phyloP scores from a whole-genome alignment of 2,329 filamentous ascomycete species.

The Diaporthe aspalathi region DNA sequence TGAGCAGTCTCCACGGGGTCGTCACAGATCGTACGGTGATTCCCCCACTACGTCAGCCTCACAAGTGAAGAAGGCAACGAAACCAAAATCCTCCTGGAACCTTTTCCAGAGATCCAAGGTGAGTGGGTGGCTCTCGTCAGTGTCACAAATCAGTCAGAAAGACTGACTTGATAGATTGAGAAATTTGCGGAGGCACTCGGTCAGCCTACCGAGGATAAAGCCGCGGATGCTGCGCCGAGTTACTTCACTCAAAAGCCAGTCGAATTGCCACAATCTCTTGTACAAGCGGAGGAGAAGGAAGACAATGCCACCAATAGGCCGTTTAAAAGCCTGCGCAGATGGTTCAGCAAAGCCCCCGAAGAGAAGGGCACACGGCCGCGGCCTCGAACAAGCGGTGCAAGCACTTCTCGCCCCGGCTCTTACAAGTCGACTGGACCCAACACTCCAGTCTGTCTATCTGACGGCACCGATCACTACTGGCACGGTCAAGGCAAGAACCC shows the following conservation, averaged over 20 bases:
- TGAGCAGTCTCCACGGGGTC: background rate
- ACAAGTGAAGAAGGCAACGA: background rate
- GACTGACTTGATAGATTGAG: constrained; percentile 16
- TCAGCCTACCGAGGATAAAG: background rate
- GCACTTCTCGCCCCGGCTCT: background rate
- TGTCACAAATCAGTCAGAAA: background rate
- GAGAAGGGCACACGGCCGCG: background rate
- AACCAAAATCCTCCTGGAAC: constrained; percentile 15
- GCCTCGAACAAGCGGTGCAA: background rate
- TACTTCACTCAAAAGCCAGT: constrained; percentile 32
- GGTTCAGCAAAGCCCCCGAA: constrained; percentile 25
- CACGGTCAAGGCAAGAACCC: constrained; percentile 10
- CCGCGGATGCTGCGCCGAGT: background rate
- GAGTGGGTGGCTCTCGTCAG: background rate
- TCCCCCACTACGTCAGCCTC: background rate
- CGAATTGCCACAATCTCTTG: background rate
- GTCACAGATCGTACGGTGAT: background rate
- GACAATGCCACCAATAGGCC: background rate
- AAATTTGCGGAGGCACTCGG: background rate
- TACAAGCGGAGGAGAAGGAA: background rate
- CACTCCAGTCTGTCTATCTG: background rate
- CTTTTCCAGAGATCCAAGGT: constrained; percentile 23
- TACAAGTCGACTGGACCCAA: background rate
- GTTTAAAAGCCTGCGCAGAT: constrained; percentile 23
- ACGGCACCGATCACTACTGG: background rate